Percentiles rank a stretch among this genome's conserved stretches.
phyloP scores from a whole-genome alignment of 148 eudicot species.

The Cornus suecica region DNA sequence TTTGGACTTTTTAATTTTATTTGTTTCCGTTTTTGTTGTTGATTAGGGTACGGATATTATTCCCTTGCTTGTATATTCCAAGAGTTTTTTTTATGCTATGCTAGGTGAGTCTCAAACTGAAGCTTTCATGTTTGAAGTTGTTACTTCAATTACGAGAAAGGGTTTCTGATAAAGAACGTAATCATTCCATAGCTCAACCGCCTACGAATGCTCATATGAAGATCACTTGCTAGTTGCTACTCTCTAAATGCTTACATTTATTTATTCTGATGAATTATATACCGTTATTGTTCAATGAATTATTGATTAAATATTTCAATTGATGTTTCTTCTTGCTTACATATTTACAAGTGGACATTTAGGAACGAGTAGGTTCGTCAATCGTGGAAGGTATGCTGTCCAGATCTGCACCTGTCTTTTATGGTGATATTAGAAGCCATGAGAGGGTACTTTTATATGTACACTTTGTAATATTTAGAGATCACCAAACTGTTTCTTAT shows the following conservation, averaged over 20 bases:
- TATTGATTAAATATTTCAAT: not conserved
- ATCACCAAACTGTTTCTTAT: not conserved
- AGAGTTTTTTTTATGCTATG: too few relatives aligned
- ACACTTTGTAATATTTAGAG: not conserved
- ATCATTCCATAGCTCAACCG: too few relatives aligned
- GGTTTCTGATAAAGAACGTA: too few relatives aligned
- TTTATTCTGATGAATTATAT: too few relatives aligned
- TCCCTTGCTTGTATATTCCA: not conserved
- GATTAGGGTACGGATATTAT: not conserved
- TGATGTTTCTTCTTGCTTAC: not conserved
- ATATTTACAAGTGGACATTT: constrained; percentile 10
- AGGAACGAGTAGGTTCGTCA: constrained; percentile 70
- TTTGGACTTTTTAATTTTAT: too few relatives aligned
- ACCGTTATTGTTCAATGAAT: not conserved
- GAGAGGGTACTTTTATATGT: constrained; percentile 57
- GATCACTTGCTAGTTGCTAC: too few relatives aligned
- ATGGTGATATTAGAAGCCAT: constrained; percentile 94
- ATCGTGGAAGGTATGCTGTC: constrained; percentile 86
- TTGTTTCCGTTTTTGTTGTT: too few relatives aligned
- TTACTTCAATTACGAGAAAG: too few relatives aligned
- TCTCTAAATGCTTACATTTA: too few relatives aligned
- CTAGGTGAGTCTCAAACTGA: too few relatives aligned
- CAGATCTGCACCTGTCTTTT: constrained; percentile 71
- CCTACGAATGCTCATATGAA: too few relatives aligned
- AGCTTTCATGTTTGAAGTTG: too few relatives aligned